phyloP scores from a whole-genome alignment of 371 early-diverging fungal species.

The Conidiobolus incongruus region DNA sequence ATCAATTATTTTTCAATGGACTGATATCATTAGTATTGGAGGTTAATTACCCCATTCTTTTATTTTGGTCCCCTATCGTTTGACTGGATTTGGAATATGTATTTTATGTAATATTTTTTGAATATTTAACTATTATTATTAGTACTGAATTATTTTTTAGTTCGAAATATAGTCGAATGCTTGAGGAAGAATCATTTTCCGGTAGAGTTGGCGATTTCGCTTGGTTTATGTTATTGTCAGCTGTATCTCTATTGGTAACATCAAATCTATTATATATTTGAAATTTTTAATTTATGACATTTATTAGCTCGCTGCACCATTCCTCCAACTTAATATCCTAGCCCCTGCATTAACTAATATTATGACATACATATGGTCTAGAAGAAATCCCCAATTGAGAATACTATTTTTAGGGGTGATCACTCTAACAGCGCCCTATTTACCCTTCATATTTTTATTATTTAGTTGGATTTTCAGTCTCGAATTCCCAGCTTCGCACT shows the following conservation, averaged over 20 bases:
- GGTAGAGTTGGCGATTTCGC: conserved; percentile 76
- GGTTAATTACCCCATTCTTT: conserved; percentile 70
- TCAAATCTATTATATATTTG: background rate
- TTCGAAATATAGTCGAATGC: conserved; percentile 66
- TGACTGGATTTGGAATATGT: conserved; percentile 85
- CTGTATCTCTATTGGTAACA: conserved; percentile 29
- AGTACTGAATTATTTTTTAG: conserved; percentile 13
- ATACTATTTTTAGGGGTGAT: conserved; percentile 76
- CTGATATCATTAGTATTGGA: conserved; percentile 54
- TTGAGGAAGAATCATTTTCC: conserved; percentile 85
- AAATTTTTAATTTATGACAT: background rate
- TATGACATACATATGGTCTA: conserved; percentile 87
- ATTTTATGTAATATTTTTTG: conserved; percentile 42
- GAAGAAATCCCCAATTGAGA: conserved; percentile 66
- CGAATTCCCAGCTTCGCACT: conserved; percentile 52
- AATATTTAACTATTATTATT: background rate
- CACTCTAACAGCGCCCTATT: conserved; percentile 74
- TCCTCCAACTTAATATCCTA: conserved; percentile 56
- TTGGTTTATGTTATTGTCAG: conserved; percentile 56
- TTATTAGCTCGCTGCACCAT: conserved; percentile 34
- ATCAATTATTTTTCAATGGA: background rate
- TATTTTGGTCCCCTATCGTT: conserved; percentile 76
- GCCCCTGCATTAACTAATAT: conserved; percentile 65
- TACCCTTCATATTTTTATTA: conserved; percentile 75
- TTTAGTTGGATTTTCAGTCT: conserved; percentile 26